Conservation (phyloP, 495 filamentous ascomycete species). For the Penicillium cosmopolitanum region DNA sequence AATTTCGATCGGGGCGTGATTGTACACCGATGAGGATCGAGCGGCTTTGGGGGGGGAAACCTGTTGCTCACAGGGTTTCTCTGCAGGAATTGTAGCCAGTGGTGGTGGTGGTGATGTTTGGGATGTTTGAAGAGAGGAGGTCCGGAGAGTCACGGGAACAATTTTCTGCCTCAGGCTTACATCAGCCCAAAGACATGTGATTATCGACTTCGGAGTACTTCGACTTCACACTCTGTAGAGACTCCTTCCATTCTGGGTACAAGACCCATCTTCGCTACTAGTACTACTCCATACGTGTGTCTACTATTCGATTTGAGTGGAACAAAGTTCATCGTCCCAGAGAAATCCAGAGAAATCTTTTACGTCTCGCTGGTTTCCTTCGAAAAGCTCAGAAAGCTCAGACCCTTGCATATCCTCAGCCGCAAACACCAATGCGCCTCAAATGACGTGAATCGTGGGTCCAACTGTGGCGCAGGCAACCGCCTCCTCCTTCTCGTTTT, state of each 20-base stretch:
- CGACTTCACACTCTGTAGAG: no score
- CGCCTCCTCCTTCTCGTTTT: neutral
- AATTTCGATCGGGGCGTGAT: slow-evolving; percentile 10
- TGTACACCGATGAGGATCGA: slow-evolving; percentile 3
- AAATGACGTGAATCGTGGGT: slow-evolving; percentile 2
- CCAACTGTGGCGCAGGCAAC: slow-evolving; percentile 2
- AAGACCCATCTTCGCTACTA: neutral
- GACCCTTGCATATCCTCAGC: slow-evolving; percentile 5
- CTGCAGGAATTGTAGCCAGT: neutral
- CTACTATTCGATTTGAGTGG: no score
- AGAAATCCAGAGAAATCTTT: no score
- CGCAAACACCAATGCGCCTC: neutral
- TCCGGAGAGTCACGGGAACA: neutral
- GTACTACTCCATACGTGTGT: no score
- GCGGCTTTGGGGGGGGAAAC: neutral
- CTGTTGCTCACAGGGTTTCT: neutral
- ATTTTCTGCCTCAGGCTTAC: neutral
- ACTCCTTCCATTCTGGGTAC: no score
- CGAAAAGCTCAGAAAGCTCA: neutral
- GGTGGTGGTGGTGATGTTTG: neutral
- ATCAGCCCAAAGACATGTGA: no score
- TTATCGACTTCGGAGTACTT: no score
- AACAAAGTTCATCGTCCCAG: no score
- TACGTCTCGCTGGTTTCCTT: no score
- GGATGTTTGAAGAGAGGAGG: neutral